Percentiles rank a stretch among this genome's conserved stretches.
Evolutionary conservation across 495 filamentous ascomycete species (phyloP).

Genomic region (Cercophora scortea): DNA sequence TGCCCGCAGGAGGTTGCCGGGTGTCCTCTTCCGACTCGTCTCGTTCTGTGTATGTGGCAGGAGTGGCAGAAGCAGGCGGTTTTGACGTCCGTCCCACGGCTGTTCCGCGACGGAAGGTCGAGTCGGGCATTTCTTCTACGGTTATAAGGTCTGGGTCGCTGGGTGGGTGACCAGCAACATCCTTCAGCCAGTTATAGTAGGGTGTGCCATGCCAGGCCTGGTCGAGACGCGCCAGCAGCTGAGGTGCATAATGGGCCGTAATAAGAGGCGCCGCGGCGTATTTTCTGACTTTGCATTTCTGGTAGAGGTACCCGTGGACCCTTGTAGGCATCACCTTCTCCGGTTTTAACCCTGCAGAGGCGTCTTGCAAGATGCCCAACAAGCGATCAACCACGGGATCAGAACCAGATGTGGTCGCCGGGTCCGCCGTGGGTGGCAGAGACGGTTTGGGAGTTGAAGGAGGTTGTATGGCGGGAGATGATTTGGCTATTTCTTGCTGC

Average conservation of each 20-base stretch:
- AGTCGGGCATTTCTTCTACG: constrained; percentile 16
- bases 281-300: constrained; percentile 24
- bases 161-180: constrained; percentile 9
- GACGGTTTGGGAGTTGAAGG: neutral
- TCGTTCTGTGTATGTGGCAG: constrained; percentile 4
- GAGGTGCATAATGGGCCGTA: constrained; percentile 25
- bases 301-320: constrained; percentile 16
- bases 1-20: constrained; percentile 10
- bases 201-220: constrained; percentile 20
- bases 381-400: constrained; percentile 9
- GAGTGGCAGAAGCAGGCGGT: neutral
- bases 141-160: constrained; percentile 11
- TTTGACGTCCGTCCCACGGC: neutral
- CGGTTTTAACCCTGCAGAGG: constrained; percentile 6
- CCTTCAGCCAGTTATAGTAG: constrained; percentile 20
- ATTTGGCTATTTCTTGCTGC: neutral
- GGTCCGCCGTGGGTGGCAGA: neutral
- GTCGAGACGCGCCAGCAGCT: constrained; percentile 18
- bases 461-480: neutral
- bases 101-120: too few species aligned
- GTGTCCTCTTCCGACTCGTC: constrained; percentile 1
- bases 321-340: constrained; percentile 3
- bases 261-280: constrained; percentile 15
- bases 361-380: constrained; percentile 7
- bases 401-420: neutral